Conservation (phyloP, 1,284 basidiomycete species). For the Naganishia sp. region DNA sequence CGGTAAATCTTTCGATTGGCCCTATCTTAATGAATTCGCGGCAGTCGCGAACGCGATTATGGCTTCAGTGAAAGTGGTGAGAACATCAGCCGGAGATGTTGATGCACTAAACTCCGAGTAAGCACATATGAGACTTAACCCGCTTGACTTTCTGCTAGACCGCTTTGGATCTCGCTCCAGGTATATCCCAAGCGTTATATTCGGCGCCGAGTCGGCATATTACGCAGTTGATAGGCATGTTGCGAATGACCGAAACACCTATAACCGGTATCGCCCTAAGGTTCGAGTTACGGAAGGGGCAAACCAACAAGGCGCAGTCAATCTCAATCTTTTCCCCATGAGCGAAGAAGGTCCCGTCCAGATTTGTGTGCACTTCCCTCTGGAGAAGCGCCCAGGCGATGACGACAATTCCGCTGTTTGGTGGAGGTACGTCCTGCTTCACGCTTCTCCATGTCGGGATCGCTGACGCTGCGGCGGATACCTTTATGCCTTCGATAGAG, state of each 20-base stretch:
- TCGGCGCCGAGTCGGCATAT: background rate
- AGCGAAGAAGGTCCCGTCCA: background rate
- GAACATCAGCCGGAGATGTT: no score
- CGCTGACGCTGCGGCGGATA: background rate
- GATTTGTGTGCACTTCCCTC: background rate
- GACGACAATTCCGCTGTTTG: background rate
- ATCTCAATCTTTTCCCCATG: constrained; percentile 1
- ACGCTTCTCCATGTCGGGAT: background rate
- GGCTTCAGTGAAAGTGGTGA: no score
- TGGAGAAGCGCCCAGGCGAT: background rate
- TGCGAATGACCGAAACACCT: no score
- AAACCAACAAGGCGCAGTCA: background rate
- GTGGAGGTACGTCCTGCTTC: background rate
- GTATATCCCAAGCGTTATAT: background rate
- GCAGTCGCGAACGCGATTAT: background rate
- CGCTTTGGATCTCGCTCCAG: background rate
- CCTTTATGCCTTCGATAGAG: background rate
- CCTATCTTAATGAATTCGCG: background rate
- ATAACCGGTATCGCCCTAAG: no score
- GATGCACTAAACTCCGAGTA: no score
- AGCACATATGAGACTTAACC: no score
- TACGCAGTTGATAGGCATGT: no score
- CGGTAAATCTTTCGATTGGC: no score
- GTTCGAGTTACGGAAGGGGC: background rate
- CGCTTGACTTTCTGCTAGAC: no score